Conservation (phyloP, 192 early-diverging fungal genomes). For the Glomus cerebriforme region DNA sequence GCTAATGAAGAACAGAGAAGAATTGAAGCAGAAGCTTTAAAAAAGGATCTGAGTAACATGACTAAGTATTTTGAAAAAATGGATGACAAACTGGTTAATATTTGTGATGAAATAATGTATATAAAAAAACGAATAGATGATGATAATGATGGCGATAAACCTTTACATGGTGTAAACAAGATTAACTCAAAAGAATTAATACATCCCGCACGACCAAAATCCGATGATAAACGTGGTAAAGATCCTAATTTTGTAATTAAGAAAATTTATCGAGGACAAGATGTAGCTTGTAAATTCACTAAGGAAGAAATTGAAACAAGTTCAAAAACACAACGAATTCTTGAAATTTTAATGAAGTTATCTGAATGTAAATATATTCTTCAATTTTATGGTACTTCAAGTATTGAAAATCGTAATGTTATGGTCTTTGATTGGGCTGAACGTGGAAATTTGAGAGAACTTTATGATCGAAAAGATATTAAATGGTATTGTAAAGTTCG, state of each 20-base stretch:
- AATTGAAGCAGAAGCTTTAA: not conserved
- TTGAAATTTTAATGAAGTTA: not conserved
- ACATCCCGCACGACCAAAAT: not conserved
- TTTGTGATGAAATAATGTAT: no score
- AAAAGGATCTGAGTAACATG: not conserved
- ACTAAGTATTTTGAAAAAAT: not conserved
- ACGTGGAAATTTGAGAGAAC: not conserved
- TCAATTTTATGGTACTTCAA: not conserved
- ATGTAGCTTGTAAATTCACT: not conserved
- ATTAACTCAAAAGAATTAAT: not conserved
- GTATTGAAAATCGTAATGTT: not conserved
- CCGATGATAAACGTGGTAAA: not conserved
- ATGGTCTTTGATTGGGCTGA: conserved; percentile 4
- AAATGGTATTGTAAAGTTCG: not conserved
- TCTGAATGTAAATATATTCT: conserved; percentile 6
- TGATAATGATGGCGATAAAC: no score
- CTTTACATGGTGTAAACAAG: no score
- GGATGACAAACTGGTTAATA: no score
- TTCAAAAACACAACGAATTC: not conserved
- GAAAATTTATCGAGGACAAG: not conserved
- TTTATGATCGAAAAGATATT: not conserved
- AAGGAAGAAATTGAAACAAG: not conserved
- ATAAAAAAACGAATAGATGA: no score
- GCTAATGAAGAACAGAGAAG: not conserved
- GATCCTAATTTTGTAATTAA: not conserved